Evolutionary conservation across 1,284 basidiomycete species (phyloP).

Genomic region (Ganoderma resinaceum): DNA sequence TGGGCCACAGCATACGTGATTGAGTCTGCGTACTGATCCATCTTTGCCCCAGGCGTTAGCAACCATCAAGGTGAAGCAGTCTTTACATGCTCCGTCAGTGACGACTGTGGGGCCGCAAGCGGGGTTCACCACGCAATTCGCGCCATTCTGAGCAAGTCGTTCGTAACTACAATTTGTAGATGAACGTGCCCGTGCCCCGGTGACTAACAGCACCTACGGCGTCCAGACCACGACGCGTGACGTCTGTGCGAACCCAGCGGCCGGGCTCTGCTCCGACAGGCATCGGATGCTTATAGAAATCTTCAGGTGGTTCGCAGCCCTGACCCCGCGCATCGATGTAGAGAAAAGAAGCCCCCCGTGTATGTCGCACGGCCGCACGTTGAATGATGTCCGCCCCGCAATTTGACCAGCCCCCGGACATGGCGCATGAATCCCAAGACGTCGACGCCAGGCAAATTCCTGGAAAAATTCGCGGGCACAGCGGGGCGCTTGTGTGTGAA

Average conservation of each 20-base stretch:
- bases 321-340: background rate
- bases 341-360: background rate
- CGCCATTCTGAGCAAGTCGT: background rate
- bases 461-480: background rate
- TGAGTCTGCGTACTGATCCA: background rate
- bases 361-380: background rate
- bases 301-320: background rate
- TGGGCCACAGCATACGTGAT: background rate
- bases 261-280: background rate
- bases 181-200: constrained; percentile 1
- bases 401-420: background rate
- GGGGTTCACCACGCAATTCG: background rate
- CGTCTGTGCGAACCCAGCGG: background rate
- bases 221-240: background rate
- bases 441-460: background rate
- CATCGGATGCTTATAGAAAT: constrained; percentile 1
- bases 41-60: background rate
- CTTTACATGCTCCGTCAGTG: background rate
- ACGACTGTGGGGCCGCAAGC: background rate
- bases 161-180: background rate
- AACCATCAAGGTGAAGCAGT: background rate
- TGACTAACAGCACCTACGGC: background rate
- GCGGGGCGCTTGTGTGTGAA: background rate
- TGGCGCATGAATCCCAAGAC: background rate
- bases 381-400: background rate